Evolutionary conservation across 257 asterid species (phyloP).

Genomic region (Solanum stenotomum): DNA sequence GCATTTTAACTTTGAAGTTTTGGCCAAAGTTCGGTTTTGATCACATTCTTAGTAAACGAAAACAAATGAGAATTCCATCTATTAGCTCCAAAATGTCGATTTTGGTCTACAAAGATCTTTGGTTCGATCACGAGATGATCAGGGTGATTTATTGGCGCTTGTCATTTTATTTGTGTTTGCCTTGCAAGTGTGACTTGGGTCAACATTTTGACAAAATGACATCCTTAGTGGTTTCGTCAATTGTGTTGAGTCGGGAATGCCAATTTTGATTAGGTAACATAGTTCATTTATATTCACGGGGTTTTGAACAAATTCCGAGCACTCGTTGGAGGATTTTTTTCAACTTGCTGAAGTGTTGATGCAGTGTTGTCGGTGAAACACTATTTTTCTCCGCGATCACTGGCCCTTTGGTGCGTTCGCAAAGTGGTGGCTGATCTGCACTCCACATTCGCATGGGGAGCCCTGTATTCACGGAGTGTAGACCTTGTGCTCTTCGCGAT

Average conservation of each 20-base stretch:
- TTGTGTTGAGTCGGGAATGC: neutral
- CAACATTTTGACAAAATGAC: neutral
- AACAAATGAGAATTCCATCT: too few species aligned
- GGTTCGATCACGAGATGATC: neutral
- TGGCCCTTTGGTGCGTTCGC: neutral
- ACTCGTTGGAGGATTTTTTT: too few species aligned
- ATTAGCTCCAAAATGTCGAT: too few species aligned
- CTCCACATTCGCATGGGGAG: neutral
- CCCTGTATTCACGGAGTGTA: neutral
- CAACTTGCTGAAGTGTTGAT: neutral
- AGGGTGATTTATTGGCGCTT: neutral
- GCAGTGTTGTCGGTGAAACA: neutral
- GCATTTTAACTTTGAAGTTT: too few species aligned
- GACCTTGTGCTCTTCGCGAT: neutral
- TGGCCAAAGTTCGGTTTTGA: too few species aligned
- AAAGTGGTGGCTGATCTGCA: neutral
- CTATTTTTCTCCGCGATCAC: neutral
- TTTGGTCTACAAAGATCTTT: neutral
- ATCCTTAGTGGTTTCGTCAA: neutral
- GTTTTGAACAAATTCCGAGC: too few species aligned
- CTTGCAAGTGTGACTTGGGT: neutral
- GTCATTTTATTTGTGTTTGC: neutral
- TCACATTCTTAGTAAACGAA: too few species aligned
- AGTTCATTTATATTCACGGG: too few species aligned
- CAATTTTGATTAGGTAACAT: neutral